These are phyloP conservation scores for Anisogramma anomala DNA, from an alignment of 2,329 filamentous ascomycete species.

Conservation along the genomic window DNA sequence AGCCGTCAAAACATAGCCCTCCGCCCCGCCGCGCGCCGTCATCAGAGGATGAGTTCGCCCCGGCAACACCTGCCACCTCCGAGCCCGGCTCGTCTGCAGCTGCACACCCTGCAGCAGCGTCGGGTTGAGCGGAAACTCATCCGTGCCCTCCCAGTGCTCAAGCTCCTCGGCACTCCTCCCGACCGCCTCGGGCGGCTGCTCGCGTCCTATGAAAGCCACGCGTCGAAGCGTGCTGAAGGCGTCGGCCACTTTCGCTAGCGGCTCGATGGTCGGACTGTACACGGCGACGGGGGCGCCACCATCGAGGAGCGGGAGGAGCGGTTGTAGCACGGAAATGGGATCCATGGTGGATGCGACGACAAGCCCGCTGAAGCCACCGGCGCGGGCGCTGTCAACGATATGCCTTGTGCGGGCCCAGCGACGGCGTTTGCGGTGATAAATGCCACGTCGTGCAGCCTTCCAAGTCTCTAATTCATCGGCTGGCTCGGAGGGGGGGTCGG, in stretches of 20 bases:
- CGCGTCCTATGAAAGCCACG: slow-evolving; percentile 54
- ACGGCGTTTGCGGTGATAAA: slow-evolving; percentile 79
- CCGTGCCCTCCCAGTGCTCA: slow-evolving; percentile 46
- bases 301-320: slow-evolving; percentile 66
- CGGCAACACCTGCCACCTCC: slow-evolving; percentile 83
- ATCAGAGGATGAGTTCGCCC: slow-evolving; percentile 88
- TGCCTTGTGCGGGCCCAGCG: slow-evolving; percentile 63
- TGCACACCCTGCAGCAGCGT: slow-evolving; percentile 67
- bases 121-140: slow-evolving; percentile 81
- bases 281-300: slow-evolving; percentile 78
- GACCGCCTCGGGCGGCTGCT: slow-evolving; percentile 34
- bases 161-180: slow-evolving; percentile 37
- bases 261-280: slow-evolving; percentile 72
- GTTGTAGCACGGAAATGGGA: slow-evolving; percentile 59
- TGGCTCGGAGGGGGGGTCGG: slow-evolving; percentile 48
- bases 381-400: slow-evolving; percentile 62
- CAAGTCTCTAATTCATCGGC: slow-evolving; percentile 52
- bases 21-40: slow-evolving; percentile 75
- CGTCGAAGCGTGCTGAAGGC: slow-evolving; percentile 72
- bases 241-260: slow-evolving; percentile 66
- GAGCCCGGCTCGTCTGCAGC: slow-evolving; percentile 68
- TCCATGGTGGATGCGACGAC: slow-evolving; percentile 77
- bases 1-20: slow-evolving; percentile 82
- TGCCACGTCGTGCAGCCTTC: slow-evolving; percentile 73
- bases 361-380: slow-evolving; percentile 71